These are phyloP conservation scores for Ophiosphaerella korrae DNA, from an alignment of 2,329 filamentous ascomycete genomes.

Conservation along the genomic window DNA sequence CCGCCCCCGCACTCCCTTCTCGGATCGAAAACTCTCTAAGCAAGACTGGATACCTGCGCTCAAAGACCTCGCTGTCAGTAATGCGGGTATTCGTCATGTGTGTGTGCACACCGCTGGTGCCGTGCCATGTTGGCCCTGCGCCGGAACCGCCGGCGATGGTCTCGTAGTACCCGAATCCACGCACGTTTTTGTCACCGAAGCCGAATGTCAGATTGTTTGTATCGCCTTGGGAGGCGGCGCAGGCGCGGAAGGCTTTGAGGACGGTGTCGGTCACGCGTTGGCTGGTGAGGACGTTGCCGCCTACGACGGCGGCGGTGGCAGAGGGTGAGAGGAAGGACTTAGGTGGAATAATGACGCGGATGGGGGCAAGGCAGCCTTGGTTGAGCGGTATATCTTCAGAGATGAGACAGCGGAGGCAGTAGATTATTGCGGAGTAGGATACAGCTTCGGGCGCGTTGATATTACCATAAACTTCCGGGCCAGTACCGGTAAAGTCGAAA, in stretches of 20 bases:
- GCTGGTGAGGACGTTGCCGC: slow-evolving; percentile 77
- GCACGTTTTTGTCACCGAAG: slow-evolving; percentile 62
- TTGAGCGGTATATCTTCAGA: slow-evolving; percentile 83
- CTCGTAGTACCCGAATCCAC: slow-evolving; percentile 79
- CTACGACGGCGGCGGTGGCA: slow-evolving; percentile 78
- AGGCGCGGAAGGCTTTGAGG: slow-evolving; percentile 77
- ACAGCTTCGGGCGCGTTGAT: slow-evolving; percentile 83
- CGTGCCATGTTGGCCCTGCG: slow-evolving; percentile 74
- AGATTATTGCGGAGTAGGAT: slow-evolving; percentile 84
- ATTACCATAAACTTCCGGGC: slow-evolving; percentile 78
- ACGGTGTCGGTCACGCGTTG: slow-evolving; percentile 86
- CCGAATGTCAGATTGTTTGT: slow-evolving; percentile 87
- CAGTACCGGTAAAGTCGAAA: slow-evolving; percentile 80
- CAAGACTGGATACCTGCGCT: slow-evolving; percentile 76
- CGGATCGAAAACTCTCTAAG: slow-evolving; percentile 72
- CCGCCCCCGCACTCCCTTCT: slow-evolving; percentile 65
- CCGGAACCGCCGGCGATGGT: slow-evolving; percentile 80
- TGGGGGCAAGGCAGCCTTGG: slow-evolving; percentile 80
- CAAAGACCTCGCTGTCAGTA: slow-evolving; percentile 79
- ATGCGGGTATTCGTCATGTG: slow-evolving; percentile 89
- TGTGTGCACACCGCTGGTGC: slow-evolving; percentile 76
- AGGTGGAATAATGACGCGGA: slow-evolving; percentile 74
- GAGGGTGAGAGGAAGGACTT: slow-evolving; percentile 76
- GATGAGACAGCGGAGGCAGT: slow-evolving; percentile 81
- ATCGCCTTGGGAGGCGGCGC: slow-evolving; percentile 78